Percentiles rank a stretch among this genome's conserved stretches.
phyloP scores from a whole-genome alignment of 1,139 yeast genomes.

The Suhomyces bokatorum region DNA sequence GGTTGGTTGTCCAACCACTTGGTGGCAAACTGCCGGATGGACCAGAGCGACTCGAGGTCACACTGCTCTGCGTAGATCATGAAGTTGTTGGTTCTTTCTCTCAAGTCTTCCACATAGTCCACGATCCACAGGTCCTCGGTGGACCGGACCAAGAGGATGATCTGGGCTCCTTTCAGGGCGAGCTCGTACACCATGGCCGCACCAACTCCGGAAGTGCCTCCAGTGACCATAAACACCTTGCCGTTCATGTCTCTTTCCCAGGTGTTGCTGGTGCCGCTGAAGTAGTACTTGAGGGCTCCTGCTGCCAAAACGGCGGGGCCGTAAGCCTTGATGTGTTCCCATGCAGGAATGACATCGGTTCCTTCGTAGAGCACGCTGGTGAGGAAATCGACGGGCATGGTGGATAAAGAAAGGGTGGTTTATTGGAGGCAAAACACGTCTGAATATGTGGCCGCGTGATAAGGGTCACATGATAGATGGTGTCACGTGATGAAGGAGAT shows the following conservation, averaged over 20 bases:
- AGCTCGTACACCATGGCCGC: slow-evolving; percentile 71
- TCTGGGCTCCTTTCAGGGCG: slow-evolving; percentile 83
- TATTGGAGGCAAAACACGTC: too few relatives aligned
- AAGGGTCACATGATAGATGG: not conserved
- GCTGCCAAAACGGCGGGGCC: slow-evolving; percentile 45
- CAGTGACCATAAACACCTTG: slow-evolving; percentile 70
- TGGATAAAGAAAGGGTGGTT: too few relatives aligned
- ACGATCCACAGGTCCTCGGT: slow-evolving; percentile 72
- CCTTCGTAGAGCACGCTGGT: slow-evolving; percentile 71
- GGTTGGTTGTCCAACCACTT: slow-evolving; percentile 91
- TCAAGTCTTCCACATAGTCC: slow-evolving; percentile 75
- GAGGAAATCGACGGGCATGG: slow-evolving; percentile 82
- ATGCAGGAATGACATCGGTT: slow-evolving; percentile 71
- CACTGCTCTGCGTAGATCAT: slow-evolving; percentile 87
- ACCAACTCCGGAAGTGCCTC: slow-evolving; percentile 93
- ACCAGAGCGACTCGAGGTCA: slow-evolving; percentile 71
- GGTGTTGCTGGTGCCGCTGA: slow-evolving; percentile 74
- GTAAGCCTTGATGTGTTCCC: slow-evolving; percentile 53
- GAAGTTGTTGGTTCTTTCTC: slow-evolving; percentile 67
- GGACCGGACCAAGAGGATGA: slow-evolving; percentile 68
- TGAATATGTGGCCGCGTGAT: not conserved
- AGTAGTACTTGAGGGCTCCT: slow-evolving; percentile 59
- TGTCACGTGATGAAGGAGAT: not conserved
- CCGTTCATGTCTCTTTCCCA: slow-evolving; percentile 96
- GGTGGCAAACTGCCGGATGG: slow-evolving; percentile 89